A percentile compares a stretch with the other conserved stretches of the same genome.
Evolutionary conservation across 1,284 basidiomycete genomes (phyloP).

Genomic region (Naganishia albida): DNA sequence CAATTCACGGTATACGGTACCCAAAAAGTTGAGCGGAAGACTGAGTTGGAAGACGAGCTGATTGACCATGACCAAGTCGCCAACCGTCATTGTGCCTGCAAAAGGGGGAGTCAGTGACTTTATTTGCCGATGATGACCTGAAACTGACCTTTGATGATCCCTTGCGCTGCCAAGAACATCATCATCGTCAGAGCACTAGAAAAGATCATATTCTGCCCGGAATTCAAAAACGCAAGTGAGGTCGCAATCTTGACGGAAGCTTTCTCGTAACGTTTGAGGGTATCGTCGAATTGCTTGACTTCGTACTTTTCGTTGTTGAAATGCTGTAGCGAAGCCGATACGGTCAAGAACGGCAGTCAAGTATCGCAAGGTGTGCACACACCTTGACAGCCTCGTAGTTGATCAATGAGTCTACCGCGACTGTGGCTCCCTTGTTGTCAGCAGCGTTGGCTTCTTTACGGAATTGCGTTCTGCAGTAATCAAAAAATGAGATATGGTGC

Average conservation of each 20-base stretch:
- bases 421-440: slow-evolving; percentile 92
- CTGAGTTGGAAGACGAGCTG: slow-evolving; percentile 98
- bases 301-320: slow-evolving; percentile 97
- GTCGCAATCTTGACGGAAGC: slow-evolving; percentile 94
- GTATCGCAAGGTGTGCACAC: slow-evolving; percentile 24
- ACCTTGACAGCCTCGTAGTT: slow-evolving; percentile 99
- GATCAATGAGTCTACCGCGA: slow-evolving; percentile 91
- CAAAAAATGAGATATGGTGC: slow-evolving; percentile 1
- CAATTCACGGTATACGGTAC: slow-evolving; percentile 94
- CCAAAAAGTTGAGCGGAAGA: slow-evolving; percentile 92
- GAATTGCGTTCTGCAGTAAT: slow-evolving; percentile 74
- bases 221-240: slow-evolving; percentile 88
- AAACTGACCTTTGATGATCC: slow-evolving; percentile 74
- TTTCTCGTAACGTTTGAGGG: slow-evolving; percentile 84
- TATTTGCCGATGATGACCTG: too few relatives aligned
- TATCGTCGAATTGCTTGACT: slow-evolving; percentile 85
- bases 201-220: slow-evolving; percentile 95
- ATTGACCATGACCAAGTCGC: slow-evolving; percentile 98
- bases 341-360: neutral
- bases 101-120: neutral
- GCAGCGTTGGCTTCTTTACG: slow-evolving; percentile 93
- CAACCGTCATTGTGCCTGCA: slow-evolving; percentile 92
- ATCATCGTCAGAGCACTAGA: slow-evolving; percentile 87
- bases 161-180: slow-evolving; percentile 96
- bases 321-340: slow-evolving; percentile 61